phyloP scores from a whole-genome alignment of 306 rosid species.

The Begonia peltatifolia region DNA sequence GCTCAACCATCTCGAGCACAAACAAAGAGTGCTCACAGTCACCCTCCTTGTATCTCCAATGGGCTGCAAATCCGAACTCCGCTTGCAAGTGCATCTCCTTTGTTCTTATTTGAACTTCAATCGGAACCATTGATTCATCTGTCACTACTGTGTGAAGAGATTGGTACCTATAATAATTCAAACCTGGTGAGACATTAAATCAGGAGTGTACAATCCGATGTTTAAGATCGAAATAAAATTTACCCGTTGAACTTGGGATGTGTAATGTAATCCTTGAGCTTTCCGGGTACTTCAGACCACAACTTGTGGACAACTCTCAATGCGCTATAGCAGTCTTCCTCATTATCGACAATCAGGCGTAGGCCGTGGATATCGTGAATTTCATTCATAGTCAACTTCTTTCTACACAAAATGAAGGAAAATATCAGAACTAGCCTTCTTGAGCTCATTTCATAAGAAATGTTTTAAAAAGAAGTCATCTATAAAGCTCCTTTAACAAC shows the following conservation, averaged over 20 bases:
- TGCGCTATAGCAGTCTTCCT: conserved; percentile 80
- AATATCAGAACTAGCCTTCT: conserved; percentile 6
- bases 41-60: conserved; percentile 98
- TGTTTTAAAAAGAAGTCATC: too few species aligned
- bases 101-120: conserved; percentile 91
- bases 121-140: conserved; percentile 59
- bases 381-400: conserved; percentile 67
- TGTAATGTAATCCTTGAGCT: conserved; percentile 77
- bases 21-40: conserved; percentile 70
- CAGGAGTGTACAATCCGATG: background rate
- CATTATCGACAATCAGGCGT: conserved; percentile 82
- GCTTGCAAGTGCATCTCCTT: conserved; percentile 95
- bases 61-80: conserved; percentile 96
- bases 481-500: too few species aligned
- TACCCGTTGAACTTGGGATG: conserved; percentile 89
- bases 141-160: conserved; percentile 84
- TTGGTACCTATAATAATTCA: conserved; percentile 43
- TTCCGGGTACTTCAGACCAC: conserved; percentile 81
- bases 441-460: conserved; percentile 3
- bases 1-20: conserved; percentile 94
- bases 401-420: conserved; percentile 30
- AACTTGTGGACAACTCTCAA: conserved; percentile 50
- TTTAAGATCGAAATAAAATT: conserved; percentile 11
- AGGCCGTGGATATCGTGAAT: conserved; percentile 91
- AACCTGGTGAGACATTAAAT: conserved; percentile 10